Percentiles rank a stretch among this genome's conserved stretches.
Evolutionary conservation across 2,329 filamentous ascomycete species (phyloP).

Genomic region (Ceratocystis cacaofunesta): DNA sequence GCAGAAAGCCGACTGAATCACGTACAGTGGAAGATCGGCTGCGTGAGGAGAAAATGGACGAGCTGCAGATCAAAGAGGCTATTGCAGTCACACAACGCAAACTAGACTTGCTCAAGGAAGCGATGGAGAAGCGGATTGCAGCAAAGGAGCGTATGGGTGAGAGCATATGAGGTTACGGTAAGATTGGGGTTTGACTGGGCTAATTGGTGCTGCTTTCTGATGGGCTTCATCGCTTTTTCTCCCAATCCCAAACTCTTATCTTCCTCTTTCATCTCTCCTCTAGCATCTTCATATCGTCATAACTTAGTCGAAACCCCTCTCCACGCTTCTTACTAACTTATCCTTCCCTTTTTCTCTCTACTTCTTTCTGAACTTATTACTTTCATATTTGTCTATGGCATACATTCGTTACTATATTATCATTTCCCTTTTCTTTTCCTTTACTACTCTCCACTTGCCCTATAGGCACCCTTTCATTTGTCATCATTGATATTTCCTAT

Average conservation of each 20-base stretch:
- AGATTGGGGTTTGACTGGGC: background rate
- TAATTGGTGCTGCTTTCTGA: too few species aligned
- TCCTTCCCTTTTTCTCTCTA: background rate
- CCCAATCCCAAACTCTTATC: too few species aligned
- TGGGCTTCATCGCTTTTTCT: too few species aligned
- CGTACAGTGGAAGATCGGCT: constrained; percentile 46
- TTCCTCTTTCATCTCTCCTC: too few species aligned
- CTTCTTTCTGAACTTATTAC: background rate
- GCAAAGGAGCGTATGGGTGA: background rate
- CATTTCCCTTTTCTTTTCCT: background rate
- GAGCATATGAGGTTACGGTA: background rate
- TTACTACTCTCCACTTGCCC: background rate
- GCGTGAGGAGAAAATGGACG: constrained; percentile 47
- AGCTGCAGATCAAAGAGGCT: constrained; percentile 61
- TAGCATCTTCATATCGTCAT: background rate
- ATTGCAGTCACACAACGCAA: constrained; percentile 79
- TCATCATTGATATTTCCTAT: constrained; percentile 4
- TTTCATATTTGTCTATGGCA: background rate
- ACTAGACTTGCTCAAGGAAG: constrained; percentile 58
- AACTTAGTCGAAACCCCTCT: background rate
- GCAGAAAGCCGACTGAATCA: constrained; percentile 37
- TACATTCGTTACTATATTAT: constrained; percentile 4
- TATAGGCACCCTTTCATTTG: background rate
- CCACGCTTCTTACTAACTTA: background rate
- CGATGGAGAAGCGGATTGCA: constrained; percentile 44